Percentiles rank a stretch among this genome's conserved stretches.
Evolutionary conservation across 306 rosid genomes (phyloP).

Genomic region (Vicia faba): DNA sequence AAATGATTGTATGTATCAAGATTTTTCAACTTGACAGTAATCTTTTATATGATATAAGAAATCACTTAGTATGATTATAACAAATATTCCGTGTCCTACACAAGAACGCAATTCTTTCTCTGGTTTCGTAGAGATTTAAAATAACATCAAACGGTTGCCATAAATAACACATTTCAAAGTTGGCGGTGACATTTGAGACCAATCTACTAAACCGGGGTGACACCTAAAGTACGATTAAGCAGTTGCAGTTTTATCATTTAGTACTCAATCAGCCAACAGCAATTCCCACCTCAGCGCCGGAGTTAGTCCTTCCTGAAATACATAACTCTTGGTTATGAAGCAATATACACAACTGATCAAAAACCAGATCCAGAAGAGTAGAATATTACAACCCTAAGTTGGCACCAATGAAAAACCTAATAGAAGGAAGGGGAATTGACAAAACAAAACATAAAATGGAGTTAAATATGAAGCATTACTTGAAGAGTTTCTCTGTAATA

Average conservation of each 20-base stretch:
- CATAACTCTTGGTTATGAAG: slow-evolving; percentile 11
- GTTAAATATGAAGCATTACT: slow-evolving; percentile 47
- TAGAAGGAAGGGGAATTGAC: slow-evolving; percentile 10
- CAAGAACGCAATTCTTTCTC: slow-evolving; percentile 20
- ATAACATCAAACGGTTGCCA: neutral
- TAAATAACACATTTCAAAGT: slow-evolving; percentile 2
- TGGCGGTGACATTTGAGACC: slow-evolving; percentile 1
- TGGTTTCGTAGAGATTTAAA: neutral
- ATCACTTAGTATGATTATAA: neutral
- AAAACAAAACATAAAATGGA: slow-evolving; percentile 21
- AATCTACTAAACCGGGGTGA: neutral
- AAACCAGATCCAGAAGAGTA: slow-evolving; percentile 21
- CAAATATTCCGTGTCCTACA: slow-evolving; percentile 19
- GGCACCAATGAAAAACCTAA: slow-evolving; percentile 23
- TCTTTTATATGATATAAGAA: slow-evolving; percentile 13
- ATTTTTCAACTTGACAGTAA: slow-evolving; percentile 20
- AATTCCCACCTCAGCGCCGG: slow-evolving; percentile 14
- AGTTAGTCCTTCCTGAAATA: slow-evolving; percentile 47
- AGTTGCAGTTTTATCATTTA: slow-evolving; percentile 30
- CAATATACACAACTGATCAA: slow-evolving; percentile 19
- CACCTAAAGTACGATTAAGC: slow-evolving; percentile 9
- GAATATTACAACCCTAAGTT: slow-evolving; percentile 14
- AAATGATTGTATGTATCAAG: neutral
- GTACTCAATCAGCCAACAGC: slow-evolving; percentile 19
- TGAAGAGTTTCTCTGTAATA: slow-evolving; percentile 67